Conservation (phyloP, 495 filamentous ascomycete species). For the Lasiosphaeria ovina region DNA sequence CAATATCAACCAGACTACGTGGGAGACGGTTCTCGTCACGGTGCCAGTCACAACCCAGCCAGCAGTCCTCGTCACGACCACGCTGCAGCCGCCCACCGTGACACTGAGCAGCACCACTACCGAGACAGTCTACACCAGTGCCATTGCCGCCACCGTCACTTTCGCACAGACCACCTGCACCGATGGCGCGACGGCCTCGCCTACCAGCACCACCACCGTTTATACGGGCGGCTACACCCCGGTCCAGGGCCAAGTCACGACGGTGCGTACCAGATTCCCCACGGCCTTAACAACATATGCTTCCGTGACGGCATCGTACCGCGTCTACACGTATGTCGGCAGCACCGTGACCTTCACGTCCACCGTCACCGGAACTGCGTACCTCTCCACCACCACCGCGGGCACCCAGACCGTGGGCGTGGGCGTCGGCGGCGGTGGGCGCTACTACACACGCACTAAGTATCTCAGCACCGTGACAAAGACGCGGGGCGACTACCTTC, state of each 20-base stretch:
- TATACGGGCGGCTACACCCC: slow-evolving; percentile 18
- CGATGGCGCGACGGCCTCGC: slow-evolving; percentile 8
- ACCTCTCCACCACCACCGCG: slow-evolving; percentile 8
- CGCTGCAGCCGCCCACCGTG: slow-evolving; percentile 3
- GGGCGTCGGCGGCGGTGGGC: slow-evolving; percentile 1
- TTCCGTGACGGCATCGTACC: slow-evolving; percentile 8
- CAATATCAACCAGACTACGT: slow-evolving; percentile 15
- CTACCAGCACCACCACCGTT: slow-evolving; percentile 8
- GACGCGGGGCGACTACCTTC: slow-evolving; percentile 13
- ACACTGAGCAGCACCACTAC: slow-evolving; percentile 13
- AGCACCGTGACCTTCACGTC: slow-evolving; percentile 16
- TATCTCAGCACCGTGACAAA: slow-evolving; percentile 12
- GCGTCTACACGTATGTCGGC: slow-evolving; percentile 9
- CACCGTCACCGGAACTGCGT: slow-evolving; percentile 11
- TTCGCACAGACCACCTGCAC: slow-evolving; percentile 11
- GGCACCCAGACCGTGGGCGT: slow-evolving; percentile 5
- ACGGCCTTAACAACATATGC: slow-evolving; percentile 16
- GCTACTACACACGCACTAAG: slow-evolving; percentile 9
- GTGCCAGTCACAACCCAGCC: neutral
- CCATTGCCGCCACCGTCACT: slow-evolving; percentile 14
- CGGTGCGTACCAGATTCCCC: slow-evolving; percentile 5
- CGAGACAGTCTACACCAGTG: slow-evolving; percentile 3
- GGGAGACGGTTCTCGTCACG: slow-evolving; percentile 7
- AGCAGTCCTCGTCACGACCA: slow-evolving; percentile 4
- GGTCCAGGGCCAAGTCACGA: slow-evolving; percentile 18